Percentiles rank a stretch among this genome's conserved stretches.
Evolutionary conservation across 164 flowering plant genomes (phyloP).

Genomic region (Annona squamosa): DNA sequence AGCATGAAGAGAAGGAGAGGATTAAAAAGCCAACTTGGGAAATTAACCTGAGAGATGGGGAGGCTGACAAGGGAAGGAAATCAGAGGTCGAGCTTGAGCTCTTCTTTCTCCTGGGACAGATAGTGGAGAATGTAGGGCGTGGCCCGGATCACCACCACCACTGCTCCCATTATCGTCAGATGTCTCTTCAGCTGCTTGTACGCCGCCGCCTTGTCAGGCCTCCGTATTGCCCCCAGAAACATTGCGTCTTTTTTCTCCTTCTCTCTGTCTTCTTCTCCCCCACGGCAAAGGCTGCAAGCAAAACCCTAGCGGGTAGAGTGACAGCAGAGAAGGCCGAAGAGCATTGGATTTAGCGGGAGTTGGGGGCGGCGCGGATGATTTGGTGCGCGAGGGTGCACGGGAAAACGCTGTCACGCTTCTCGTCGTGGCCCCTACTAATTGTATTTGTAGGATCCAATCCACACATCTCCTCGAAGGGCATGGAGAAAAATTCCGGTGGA

Average conservation of each 20-base stretch:
- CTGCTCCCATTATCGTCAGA: constrained; percentile 52
- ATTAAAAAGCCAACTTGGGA: not conserved
- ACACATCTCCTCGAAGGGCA: no score
- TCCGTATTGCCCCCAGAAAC: constrained; percentile 75
- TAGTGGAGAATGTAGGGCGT: constrained; percentile 80
- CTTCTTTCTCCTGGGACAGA: constrained; percentile 41
- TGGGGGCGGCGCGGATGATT: no score
- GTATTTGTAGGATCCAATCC: no score
- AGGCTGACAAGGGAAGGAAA: constrained; percentile 4
- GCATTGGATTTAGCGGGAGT: no score
- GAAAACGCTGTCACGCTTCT: no score
- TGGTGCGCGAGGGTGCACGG: no score
- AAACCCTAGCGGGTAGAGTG: not conserved
- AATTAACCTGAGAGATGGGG: not conserved
- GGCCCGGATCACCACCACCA: constrained; percentile 57
- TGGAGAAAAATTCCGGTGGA: no score
- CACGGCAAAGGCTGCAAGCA: not conserved
- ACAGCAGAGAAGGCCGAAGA: not conserved
- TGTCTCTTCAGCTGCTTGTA: constrained; percentile 67
- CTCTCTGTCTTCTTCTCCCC: not conserved
- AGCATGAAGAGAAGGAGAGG: no score
- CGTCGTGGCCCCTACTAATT: no score
- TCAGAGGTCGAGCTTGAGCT: constrained; percentile 55
- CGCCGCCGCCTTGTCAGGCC: constrained; percentile 75
- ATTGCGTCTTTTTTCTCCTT: constrained; percentile 15